Base-by-base conservation (phyloP, 139 green algal species). In the Zygnema circumcarinatum region DNA sequence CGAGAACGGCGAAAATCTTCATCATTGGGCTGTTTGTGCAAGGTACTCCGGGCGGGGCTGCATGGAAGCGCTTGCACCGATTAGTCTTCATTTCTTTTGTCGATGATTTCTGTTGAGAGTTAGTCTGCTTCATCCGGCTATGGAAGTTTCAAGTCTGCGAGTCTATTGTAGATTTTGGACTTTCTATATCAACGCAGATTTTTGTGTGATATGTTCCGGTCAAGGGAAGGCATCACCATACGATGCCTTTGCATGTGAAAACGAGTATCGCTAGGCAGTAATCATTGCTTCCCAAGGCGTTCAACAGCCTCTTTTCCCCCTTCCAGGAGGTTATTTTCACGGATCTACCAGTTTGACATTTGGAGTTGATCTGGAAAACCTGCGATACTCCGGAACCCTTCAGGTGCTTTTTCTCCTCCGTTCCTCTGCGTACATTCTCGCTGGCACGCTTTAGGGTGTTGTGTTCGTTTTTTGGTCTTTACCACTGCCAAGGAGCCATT, bases 301-400 rank as follows among this genome's bases (percentile, higher is more conserved):
- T n/a, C n/a, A n/a, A n/a, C n/a, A n/a, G n/a, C n/a, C 16, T 62
- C 16, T 62, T 62, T 62, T 62, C 16, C 7, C 16, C 7, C 16
- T 62, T 62, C 16, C 32, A 83, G 75, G 79, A 36, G 79, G 79
- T 25, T 85, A 78, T 38, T 76, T 54, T 36, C 79, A 79, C 41
- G 41, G 79, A 62, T 7, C 31, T 2, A 40, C 32, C 39, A 76
- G 79, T 32, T n/a, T 85, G 79, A 25, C 79, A 20, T 78, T 85
- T 79, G 41, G 79, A 36, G 41, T 85, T 22, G 35, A 78, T 67
- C 2, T 85, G 11, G n/a, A 32, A 85, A 62, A 79, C 2, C 41
- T 85, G 32, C 40, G 79, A 36, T 74, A 54, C 41, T 40, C 3
- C 3, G 79, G 79, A 62, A 85, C 62, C 22, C 79, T 85, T 35